Base-by-base conservation (phyloP, 495 filamentous ascomycete genomes). In the Talaromyces ruber region DNA sequence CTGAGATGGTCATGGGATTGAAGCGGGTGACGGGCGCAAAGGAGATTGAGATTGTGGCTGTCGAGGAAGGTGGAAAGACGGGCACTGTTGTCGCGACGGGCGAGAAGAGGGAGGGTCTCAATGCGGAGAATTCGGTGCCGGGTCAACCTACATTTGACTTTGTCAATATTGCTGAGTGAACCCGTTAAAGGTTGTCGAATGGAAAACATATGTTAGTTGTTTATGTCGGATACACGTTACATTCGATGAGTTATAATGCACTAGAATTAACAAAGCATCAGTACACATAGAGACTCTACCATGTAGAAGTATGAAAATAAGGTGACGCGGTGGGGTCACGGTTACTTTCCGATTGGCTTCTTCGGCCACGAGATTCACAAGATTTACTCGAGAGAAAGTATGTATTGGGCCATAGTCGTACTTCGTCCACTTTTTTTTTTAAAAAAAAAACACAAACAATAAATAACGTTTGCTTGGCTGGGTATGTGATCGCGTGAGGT, bases 61-160 rank as follows among this genome's bases (percentile, higher is more conserved):
- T 92, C 29, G 79, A 84, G 28, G 90, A 89, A 71, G 90, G 86
- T 63, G 87, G 83, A 55, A 88, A 86, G 78, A 80, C 75, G 58
- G 86, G 84, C 18, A 77, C 78, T 64, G 74, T 89, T 25, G 70
- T 82, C 26, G 75, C 76, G 45, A 74, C 73, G 39, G 84, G 84
- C 60, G 81, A 88, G 66, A 83, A 82, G 65, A 73, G 79, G 64
- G 82, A 77, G 63, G 77, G 76, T 9, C 69, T 88, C 14, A 30
- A 60, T 63, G 90, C 89, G 28, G 90, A 86, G 65, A 76, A 75
- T 63, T 89, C 91, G 9, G 82, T 89, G 51, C 92, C 92, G n/a
- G 92, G 92, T 0, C 79, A 81, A 62, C 92, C 92, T 55, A 87
- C 79, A 22, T 95, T 92, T 72, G 71, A 78, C 58, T 94, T 95